Conservation (phyloP, 306 rosid genomes). For the Alnus rubra region DNA sequence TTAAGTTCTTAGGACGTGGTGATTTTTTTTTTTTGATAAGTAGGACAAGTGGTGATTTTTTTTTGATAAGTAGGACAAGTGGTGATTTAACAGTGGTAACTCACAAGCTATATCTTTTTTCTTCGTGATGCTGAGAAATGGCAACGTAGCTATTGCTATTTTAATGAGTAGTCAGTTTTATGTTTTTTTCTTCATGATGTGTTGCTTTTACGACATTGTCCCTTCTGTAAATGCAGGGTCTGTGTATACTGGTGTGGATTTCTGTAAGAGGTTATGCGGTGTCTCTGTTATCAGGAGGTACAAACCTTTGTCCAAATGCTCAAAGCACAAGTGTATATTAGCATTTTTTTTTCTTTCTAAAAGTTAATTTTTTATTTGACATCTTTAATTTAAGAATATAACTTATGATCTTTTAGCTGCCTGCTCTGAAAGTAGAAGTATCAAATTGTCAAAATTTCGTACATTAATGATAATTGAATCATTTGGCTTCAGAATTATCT, state of each 20-base stretch:
- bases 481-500: neutral
- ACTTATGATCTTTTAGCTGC: neutral
- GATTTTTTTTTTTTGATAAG: too few species aligned
- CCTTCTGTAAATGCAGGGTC: conserved; percentile 57
- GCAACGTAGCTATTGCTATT: neutral
- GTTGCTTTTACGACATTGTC: conserved; percentile 4
- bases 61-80: too few species aligned
- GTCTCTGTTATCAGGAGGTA: conserved; percentile 95
- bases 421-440: neutral
- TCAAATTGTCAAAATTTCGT: conserved; percentile 6
- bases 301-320: conserved; percentile 18
- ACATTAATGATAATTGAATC: neutral
- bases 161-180: neutral
- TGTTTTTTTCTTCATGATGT: neutral
- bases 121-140: neutral
- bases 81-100: neutral
- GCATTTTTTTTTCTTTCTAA: neutral
- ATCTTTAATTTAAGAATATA: conserved; percentile 3
- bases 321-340: conserved; percentile 2
- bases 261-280: conserved; percentile 96
- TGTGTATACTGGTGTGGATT: conserved; percentile 94
- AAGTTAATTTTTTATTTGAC: conserved; percentile 15
- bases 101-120: neutral
- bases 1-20: too few species aligned
- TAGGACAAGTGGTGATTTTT: too few species aligned